These are phyloP conservation scores for Jaminaea rosea DNA, from an alignment of 1,284 basidiomycete genomes.

Conservation along the genomic window DNA sequence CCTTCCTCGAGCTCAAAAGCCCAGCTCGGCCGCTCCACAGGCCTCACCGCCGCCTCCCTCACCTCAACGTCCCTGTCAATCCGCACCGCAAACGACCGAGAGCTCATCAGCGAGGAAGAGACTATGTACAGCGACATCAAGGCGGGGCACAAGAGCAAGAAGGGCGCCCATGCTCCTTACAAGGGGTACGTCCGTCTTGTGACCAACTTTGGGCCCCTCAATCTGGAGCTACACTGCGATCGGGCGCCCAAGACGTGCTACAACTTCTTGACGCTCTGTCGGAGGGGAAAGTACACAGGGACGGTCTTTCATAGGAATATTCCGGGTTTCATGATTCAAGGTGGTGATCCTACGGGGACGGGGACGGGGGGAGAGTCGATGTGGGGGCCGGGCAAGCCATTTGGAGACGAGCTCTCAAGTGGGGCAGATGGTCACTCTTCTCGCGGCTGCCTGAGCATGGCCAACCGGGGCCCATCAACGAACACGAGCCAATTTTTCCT, in stretches of 20 bases:
- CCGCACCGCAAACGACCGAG: conserved; percentile 64
- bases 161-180: not conserved
- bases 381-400: conserved; percentile 91
- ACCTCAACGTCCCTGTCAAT: conserved; percentile 86
- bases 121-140: conserved; percentile 67
- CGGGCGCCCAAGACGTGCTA: conserved; percentile 88
- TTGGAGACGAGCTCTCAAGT: conserved; percentile 70
- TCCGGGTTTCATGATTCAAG: conserved; percentile 96
- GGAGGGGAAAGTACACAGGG: conserved; percentile 76
- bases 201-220: conserved; percentile 79
- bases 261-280: conserved; percentile 68
- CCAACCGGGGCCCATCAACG: conserved; percentile 38
- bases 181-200: conserved; percentile 58
- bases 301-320: conserved; percentile 82
- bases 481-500: conserved; percentile 42
- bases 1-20: conserved; percentile 58
- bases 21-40: conserved; percentile 77
- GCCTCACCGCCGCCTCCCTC: conserved; percentile 80
- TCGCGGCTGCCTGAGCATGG: conserved; percentile 41
- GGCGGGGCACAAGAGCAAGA: conserved; percentile 3
- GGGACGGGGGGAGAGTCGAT: conserved; percentile 85
- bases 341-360: conserved; percentile 91
- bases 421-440: conserved; percentile 32
- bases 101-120: conserved; percentile 85
- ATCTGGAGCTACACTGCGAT: conserved; percentile 84